Evolutionary conservation across 768 basidiomycete genomes (phyloP), one percentile per base, ranked within the genome.

Genomic region (Podaxis sp.): DNA sequence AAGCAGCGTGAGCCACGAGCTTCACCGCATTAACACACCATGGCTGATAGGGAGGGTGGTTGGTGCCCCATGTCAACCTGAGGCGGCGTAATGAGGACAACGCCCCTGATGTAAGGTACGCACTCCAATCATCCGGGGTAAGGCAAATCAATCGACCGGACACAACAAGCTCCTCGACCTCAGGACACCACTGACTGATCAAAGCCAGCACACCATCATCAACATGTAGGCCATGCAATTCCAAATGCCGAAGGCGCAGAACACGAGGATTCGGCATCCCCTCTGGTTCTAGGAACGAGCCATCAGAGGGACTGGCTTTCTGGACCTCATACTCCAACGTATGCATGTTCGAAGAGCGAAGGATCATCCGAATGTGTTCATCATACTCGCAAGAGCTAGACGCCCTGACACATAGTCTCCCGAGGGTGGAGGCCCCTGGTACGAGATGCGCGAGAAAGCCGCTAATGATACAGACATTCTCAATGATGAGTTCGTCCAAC

Each of bases 311-410:
- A 5, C 58, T 59, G 37, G 72, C 71, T 47, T 65, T 66, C 48
- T 69, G 66, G 10, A 76, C 76, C 57, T 82, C 77, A 60, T 81
- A 82, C 61, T 75, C 71, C 55, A 86, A 68, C 27, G 67, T 72
- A 57, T 75, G 71, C 18, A 86, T 68, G 28, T 67, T 64, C 65
- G 79, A 84, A 47, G 68, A 70, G 46, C 68, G 72, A 27, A 84
- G 69, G 60, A 82, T 64, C 38, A 74, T 67, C 52, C 69, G 64
- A 35, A 83, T 61, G 53, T 82, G 71, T 52, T 79, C 76, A 51
- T 79, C 75, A 52, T 74, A 72, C 10, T 75, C 73, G 18, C 63
- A 66, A 7, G 72, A 62, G 35, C 68, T 71, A 46, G 68, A 68
- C 21, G 76, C 73, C 16, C 66, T 69, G n/a, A 85, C 64, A 50